Base-by-base conservation (phyloP, 2,329 filamentous ascomycete species). In the Paraphoma sp. region DNA sequence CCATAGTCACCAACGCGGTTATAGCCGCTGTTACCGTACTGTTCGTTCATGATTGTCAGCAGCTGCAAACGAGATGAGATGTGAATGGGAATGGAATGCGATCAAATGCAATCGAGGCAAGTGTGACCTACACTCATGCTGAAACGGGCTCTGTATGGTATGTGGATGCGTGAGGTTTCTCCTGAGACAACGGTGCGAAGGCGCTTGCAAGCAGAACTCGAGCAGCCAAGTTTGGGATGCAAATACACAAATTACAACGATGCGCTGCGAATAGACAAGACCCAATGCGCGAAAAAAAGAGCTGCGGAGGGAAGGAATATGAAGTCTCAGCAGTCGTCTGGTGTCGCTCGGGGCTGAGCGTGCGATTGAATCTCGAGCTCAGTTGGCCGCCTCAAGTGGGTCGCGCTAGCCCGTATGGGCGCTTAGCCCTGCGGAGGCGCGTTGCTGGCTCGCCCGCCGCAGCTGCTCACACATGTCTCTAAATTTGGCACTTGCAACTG, bases 21-120 rank as follows among this genome's bases (percentile, higher is more conserved):
- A 69, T 78, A 78, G 60, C 75, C 75, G 53, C 65, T 66, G 65
- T 76, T 74, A 53, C 72, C 76, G 76, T 78, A 78, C 73, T 78
- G 74, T 58, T 75, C 59, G 62, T 67, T 63, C 55, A 65, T 51
- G 28, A 49, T 62, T 45, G 59, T 69, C 56, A 69, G 67, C 48
- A 51, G 36, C 30, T 33, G 48, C 36, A 48, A 45, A 44, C 31
- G 54, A 53, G 45, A 40, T 46, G 50, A 50, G 40, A 57, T 53
- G 54, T 52, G 50, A 48, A 18, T 52, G 45, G 53, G 46, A 53
- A 17, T 40, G 43, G 40, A 47, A 46, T 42, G 58, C 50, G 58
- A 36, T 55, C 72, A 36, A 62, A 57, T 8, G 51, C 45, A 6
- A 82, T 80, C 61, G 44, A 48, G 14, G 45, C 52, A 29, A 53